Conservation (phyloP, 306 rosid species). For the Arachis hypogaea region DNA sequence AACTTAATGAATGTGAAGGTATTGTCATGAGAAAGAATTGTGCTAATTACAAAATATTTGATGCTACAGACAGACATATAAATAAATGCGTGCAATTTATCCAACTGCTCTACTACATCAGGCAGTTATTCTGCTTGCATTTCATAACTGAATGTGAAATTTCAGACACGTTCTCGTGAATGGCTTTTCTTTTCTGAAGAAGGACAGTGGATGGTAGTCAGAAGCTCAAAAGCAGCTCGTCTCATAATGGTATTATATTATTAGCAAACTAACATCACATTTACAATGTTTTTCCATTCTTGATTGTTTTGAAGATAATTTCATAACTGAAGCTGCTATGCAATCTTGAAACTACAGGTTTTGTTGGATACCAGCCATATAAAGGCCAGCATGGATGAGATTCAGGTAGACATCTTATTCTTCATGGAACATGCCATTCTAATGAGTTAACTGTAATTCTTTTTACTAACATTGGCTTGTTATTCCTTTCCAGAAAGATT, state of each 20-base stretch:
- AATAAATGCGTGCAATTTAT: background rate
- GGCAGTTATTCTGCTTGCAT: conserved; percentile 35
- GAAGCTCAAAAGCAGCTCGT: conserved; percentile 90
- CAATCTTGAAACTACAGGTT: conserved; percentile 57
- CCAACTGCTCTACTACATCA: background rate
- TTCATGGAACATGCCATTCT: conserved; percentile 12
- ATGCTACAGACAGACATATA: no score
- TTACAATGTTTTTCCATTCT: conserved; percentile 13
- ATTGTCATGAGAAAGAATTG: background rate
- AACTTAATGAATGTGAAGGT: conserved; percentile 17
- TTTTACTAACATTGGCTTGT: conserved; percentile 44
- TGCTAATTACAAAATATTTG: background rate
- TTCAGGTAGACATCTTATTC: conserved; percentile 67
- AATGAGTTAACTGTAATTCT: conserved; percentile 17
- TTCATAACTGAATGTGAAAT: conserved; percentile 44
- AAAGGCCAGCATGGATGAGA: conserved; percentile 76
- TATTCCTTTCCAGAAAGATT: conserved; percentile 71
- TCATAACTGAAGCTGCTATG: conserved; percentile 41
- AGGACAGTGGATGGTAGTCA: conserved; percentile 97
- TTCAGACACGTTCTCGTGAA: conserved; percentile 79
- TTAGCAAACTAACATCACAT: conserved; percentile 2
- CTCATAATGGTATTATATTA: conserved; percentile 71
- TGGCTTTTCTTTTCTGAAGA: conserved; percentile 97
- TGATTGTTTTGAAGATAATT: conserved; percentile 13
- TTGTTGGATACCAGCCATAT: conserved; percentile 71